These are phyloP conservation scores for Nannizzia gypsea DNA, from an alignment of 2,329 filamentous ascomycete species.

Conservation along the genomic window DNA sequence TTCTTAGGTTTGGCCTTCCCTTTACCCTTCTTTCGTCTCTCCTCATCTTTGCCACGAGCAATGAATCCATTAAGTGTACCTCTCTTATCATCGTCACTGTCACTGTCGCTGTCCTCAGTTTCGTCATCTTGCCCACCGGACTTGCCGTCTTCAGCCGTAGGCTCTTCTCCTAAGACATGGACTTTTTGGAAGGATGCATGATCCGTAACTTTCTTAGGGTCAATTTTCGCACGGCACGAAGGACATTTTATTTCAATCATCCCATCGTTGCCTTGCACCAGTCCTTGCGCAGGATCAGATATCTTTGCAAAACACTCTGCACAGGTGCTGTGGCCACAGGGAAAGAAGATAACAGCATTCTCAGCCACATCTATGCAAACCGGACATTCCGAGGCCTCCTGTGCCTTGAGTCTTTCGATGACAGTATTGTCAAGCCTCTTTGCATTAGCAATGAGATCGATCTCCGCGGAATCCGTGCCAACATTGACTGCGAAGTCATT, in stretches of 20 bases:
- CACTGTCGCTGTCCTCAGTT: conserved; percentile 20
- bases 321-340: conserved; percentile 74
- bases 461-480: conserved; percentile 34
- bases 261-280: conserved; percentile 50
- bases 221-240: conserved; percentile 57
- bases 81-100: conserved; percentile 34
- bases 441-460: conserved; percentile 52
- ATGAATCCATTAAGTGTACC: conserved; percentile 43
- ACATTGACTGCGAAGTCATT: conserved; percentile 49
- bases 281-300: conserved; percentile 46
- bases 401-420: conserved; percentile 52
- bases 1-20: conserved; percentile 39
- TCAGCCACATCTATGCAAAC: conserved; percentile 66
- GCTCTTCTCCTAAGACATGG: conserved; percentile 48
- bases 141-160: conserved; percentile 28
- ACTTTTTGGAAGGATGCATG: conserved; percentile 61
- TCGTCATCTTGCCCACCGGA: conserved; percentile 26
- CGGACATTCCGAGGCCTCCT: conserved; percentile 61
- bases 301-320: conserved; percentile 62
- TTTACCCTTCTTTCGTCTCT: conserved; percentile 29
- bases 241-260: conserved; percentile 53
- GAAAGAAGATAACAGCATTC: conserved; percentile 66
- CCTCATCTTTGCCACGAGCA: conserved; percentile 28
- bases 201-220: conserved; percentile 60
- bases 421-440: conserved; percentile 48